Conservation (phyloP, 2,329 filamentous ascomycete genomes). For the Talaromyces sp. region DNA sequence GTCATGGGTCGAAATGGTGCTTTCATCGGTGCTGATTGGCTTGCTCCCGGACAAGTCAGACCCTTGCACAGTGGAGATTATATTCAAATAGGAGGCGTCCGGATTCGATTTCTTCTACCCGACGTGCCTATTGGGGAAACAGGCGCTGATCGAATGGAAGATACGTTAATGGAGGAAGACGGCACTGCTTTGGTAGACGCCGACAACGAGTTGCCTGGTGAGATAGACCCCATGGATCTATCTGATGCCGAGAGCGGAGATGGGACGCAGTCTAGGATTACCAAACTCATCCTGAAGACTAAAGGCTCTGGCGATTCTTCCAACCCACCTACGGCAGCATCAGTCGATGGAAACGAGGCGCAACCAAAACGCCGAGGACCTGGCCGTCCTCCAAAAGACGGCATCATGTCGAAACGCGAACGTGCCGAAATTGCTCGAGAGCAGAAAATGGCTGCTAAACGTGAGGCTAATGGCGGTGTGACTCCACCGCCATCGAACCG, state of each 20-base stretch:
- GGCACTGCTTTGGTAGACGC: conserved; percentile 19
- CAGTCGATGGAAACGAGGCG: conserved; percentile 28
- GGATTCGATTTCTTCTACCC: conserved; percentile 52
- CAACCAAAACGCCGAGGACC: conserved; percentile 46
- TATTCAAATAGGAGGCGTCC: conserved; percentile 54
- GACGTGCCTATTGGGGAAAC: conserved; percentile 44
- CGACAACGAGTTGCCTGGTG: conserved; percentile 26
- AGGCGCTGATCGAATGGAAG: conserved; percentile 41
- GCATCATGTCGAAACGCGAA: conserved; percentile 61
- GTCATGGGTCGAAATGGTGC: conserved; percentile 55
- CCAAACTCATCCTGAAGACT: conserved; percentile 12
- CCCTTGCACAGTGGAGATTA: conserved; percentile 52
- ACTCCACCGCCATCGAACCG: conserved; percentile 34
- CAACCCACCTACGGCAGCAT: conserved; percentile 20
- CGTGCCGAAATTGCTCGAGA: conserved; percentile 49
- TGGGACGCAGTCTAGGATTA: conserved; percentile 15
- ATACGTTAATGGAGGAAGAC: conserved; percentile 31
- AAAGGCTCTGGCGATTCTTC: conserved; percentile 4
- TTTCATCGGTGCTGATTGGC: conserved; percentile 48
- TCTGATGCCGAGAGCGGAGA: conserved; percentile 25
- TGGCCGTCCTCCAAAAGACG: conserved; percentile 60
- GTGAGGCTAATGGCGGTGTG: conserved; percentile 42
- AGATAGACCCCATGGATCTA: conserved; percentile 6
- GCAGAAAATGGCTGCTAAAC: conserved; percentile 44
- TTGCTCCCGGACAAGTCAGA: conserved; percentile 41